Evolutionary conservation across 352 stramenopile species (phyloP).

Genomic region (Pythium rhizo-oryzae): DNA sequence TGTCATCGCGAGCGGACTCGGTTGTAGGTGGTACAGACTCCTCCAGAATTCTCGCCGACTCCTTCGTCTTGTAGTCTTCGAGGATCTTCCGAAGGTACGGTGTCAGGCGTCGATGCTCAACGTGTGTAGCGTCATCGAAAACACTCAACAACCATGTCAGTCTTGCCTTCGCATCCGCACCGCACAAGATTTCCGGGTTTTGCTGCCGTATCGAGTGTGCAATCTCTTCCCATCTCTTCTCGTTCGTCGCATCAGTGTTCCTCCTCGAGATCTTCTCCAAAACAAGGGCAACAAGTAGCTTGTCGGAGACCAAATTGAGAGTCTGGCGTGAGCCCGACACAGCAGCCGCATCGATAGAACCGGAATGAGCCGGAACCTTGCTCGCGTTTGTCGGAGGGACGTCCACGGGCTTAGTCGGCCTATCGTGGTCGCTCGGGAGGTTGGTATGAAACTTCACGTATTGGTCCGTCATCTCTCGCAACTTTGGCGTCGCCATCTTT

Average conservation of each 20-base stretch:
- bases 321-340: neutral
- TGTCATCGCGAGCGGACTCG: no score
- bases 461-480: neutral
- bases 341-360: neutral
- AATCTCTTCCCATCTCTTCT: conserved; percentile 8
- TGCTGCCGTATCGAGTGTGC: neutral
- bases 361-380: neutral
- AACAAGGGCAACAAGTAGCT: neutral
- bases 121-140: neutral
- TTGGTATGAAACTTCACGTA: neutral
- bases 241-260: neutral
- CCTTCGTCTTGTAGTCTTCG: neutral
- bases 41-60: no score
- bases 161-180: neutral
- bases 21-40: no score
- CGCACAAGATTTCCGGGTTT: neutral
- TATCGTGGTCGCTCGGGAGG: neutral
- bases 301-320: neutral
- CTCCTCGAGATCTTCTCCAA: conserved; percentile 4
- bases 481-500: neutral
- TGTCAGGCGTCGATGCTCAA: conserved; percentile 1
- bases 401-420: neutral
- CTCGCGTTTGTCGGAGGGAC: neutral
- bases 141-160: conserved; percentile 8
- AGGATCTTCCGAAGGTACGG: conserved; percentile 1